Percentiles rank a stretch among this genome's conserved stretches.
Conservation (phyloP, 2,329 filamentous ascomycete genomes). For the Exserohilum rostratum region DNA sequence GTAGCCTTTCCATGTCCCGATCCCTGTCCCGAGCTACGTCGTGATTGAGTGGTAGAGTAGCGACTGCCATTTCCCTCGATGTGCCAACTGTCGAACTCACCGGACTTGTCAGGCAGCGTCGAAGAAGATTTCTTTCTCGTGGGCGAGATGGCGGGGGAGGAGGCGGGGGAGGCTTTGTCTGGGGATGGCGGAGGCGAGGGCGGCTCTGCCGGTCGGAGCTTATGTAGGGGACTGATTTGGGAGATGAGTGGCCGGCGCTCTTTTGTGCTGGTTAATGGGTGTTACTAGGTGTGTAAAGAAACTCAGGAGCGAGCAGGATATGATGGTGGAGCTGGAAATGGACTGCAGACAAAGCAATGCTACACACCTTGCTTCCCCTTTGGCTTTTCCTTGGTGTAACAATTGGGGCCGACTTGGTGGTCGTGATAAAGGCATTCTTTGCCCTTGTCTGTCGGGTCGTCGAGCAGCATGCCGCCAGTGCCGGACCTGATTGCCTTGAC, state of each 20-base stretch:
- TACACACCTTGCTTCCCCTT: constrained; percentile 48
- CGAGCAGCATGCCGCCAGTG: constrained; percentile 58
- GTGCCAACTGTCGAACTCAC: constrained; percentile 43
- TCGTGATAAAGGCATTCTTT: constrained; percentile 59
- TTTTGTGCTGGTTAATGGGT: constrained; percentile 47
- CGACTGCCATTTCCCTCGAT: constrained; percentile 39
- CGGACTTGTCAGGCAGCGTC: constrained; percentile 45
- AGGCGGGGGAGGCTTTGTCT: constrained; percentile 29
- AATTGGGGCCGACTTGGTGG: constrained; percentile 53
- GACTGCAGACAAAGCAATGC: constrained; percentile 19
- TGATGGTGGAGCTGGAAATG: constrained; percentile 13
- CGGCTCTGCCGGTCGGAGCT: constrained; percentile 37
- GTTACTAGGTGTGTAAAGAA: constrained; percentile 38
- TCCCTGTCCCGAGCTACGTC: constrained; percentile 26
- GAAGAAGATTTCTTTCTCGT: constrained; percentile 42
- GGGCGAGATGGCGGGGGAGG: constrained; percentile 41
- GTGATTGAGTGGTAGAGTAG: constrained; percentile 33
- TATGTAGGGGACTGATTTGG: constrained; percentile 38
- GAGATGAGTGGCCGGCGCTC: constrained; percentile 41
- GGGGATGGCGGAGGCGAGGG: constrained; percentile 40
- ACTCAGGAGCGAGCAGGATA: constrained; percentile 13
- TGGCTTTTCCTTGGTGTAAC: constrained; percentile 44
- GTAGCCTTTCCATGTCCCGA: constrained; percentile 33
- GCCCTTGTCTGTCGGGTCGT: constrained; percentile 56
- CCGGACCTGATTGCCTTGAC: constrained; percentile 59